phyloP scores from a whole-genome alignment of 2,329 filamentous ascomycete genomes.

The Paecilomyces dactylethromorphus region DNA sequence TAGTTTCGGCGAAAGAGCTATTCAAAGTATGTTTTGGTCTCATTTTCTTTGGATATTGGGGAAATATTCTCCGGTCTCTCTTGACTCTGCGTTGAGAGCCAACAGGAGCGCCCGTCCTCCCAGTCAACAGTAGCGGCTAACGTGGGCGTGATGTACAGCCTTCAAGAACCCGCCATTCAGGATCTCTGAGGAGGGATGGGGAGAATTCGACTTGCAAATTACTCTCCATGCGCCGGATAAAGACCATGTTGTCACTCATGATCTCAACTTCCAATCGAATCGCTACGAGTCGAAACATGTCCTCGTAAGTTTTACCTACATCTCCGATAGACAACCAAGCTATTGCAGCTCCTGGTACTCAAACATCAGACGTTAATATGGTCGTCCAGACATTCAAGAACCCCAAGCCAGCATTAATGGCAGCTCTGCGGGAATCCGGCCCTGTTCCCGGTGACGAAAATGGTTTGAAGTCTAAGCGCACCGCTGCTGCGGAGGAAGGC shows the following conservation, averaged over 20 bases:
- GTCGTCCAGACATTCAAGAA: constrained; percentile 69
- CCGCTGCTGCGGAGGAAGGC: constrained; percentile 50
- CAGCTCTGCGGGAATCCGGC: constrained; percentile 73
- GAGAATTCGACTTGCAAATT: constrained; percentile 94
- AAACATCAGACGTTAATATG: neutral
- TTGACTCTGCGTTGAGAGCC: neutral
- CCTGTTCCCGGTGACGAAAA: constrained; percentile 70
- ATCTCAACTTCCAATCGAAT: constrained; percentile 80
- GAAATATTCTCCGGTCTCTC: neutral
- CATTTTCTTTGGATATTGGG: neutral
- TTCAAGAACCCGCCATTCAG: constrained; percentile 81
- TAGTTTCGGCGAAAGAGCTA: constrained; percentile 74
- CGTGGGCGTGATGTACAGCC: constrained; percentile 40
- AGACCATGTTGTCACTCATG: constrained; percentile 75
- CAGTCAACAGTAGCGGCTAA: constrained; percentile 7
- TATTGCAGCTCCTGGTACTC: neutral
- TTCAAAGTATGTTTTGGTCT: constrained; percentile 62
- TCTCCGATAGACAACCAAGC: neutral
- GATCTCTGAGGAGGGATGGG: constrained; percentile 94
- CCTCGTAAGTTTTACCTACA: constrained; percentile 48
- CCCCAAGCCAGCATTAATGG: constrained; percentile 77
- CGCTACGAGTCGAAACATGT: constrained; percentile 77
- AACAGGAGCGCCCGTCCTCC: neutral
- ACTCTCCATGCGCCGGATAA: constrained; percentile 79
- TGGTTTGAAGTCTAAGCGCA: constrained; percentile 56